phyloP scores from a whole-genome alignment of 192 early-diverging fungal species.

The Martensiomyces pterosporus region DNA sequence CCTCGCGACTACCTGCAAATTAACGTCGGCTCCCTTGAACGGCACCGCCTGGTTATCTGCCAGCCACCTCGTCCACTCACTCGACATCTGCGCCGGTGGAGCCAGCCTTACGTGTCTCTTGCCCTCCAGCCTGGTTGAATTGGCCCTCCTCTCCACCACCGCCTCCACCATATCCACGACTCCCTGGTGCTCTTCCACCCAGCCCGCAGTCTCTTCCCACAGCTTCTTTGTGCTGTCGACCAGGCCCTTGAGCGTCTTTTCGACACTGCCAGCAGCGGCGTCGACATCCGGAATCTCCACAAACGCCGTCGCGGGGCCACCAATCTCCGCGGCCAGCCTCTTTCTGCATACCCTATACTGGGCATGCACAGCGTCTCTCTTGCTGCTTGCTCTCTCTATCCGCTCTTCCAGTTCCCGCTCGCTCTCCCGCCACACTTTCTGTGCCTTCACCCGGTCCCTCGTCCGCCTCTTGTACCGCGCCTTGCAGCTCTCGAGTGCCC shows the following conservation, averaged over 20 bases:
- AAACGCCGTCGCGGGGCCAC: too few species aligned
- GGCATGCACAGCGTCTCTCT: conserved; percentile 1
- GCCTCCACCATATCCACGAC: conserved; percentile 13
- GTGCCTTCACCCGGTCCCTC: conserved; percentile 28
- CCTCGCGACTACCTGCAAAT: conserved; percentile 24
- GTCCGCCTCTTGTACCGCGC: conserved; percentile 28
- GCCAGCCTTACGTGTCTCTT: conserved; percentile 23
- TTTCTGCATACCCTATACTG: conserved; percentile 23
- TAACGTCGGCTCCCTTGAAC: conserved; percentile 23
- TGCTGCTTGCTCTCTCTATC: conserved; percentile 1
- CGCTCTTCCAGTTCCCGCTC: conserved; percentile 3
- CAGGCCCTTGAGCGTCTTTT: conserved; percentile 3
- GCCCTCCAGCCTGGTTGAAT: conserved; percentile 25
- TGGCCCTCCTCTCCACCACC: conserved; percentile 24
- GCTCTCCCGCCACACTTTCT: conserved; percentile 17
- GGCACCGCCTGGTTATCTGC: conserved; percentile 10
- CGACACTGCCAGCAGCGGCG: conserved; percentile 11
- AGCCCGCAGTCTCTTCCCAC: conserved; percentile 27
- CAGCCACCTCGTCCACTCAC: conserved; percentile 42
- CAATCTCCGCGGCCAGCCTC: conserved; percentile 5
- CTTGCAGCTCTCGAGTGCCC: conserved; percentile 9
- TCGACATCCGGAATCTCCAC: conserved; percentile 16
- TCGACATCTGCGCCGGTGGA: conserved; percentile 32
- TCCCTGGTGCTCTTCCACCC: conserved; percentile 17
- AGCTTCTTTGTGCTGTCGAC: conserved; percentile 20